Percentiles rank a stretch among this genome's conserved stretches.
These are phyloP conservation scores for Sporothrix brunneoviolacea DNA, from an alignment of 2,329 filamentous ascomycete genomes.

Conservation along the genomic window DNA sequence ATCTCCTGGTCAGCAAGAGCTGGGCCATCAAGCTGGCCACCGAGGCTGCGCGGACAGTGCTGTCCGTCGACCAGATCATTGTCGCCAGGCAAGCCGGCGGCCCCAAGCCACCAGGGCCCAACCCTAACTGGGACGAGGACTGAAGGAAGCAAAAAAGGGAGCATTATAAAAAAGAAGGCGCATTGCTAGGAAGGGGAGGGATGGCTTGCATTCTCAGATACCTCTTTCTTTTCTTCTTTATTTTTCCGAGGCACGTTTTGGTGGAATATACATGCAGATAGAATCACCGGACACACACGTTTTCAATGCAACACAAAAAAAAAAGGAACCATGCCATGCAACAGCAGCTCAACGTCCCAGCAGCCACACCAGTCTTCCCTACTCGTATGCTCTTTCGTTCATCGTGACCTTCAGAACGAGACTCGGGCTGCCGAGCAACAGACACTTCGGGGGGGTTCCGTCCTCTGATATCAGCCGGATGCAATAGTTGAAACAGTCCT, in stretches of 20 bases:
- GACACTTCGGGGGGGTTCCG: no score
- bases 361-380: no score
- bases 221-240: not conserved
- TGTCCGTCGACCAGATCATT: constrained; percentile 98
- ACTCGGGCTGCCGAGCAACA: no score
- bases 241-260: not conserved
- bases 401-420: no score
- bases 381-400: no score
- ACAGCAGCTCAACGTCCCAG: no score
- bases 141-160: constrained; percentile 3
- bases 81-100: constrained; percentile 95
- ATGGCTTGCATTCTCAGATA: not conserved
- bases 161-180: not conserved
- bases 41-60: constrained; percentile 84
- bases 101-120: constrained; percentile 91
- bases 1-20: constrained; percentile 83
- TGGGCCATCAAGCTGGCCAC: constrained; percentile 98
- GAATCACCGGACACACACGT: not conserved
- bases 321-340: not conserved
- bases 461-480: no score
- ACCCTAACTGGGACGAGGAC: constrained; percentile 44
- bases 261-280: constrained; percentile 2
- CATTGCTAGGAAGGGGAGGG: not conserved
- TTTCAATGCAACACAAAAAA: not conserved
- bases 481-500: no score